phyloP scores from a whole-genome alignment of 2,329 filamentous ascomycete species.

The Ophiocordyceps camponoti-saundersi region DNA sequence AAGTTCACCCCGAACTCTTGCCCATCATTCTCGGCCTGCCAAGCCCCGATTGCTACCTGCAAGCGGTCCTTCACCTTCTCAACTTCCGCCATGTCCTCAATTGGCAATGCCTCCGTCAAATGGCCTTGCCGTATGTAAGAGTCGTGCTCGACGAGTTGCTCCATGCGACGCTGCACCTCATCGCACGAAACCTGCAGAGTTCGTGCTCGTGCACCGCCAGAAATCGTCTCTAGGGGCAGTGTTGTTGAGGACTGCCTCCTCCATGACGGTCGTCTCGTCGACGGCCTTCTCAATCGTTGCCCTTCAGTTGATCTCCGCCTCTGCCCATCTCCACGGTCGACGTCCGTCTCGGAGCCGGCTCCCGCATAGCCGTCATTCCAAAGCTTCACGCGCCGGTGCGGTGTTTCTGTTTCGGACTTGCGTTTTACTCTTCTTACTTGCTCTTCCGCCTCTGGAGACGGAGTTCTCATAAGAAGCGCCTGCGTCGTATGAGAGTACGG shows the following conservation, averaged over 20 bases:
- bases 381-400: background rate
- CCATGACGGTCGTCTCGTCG: constrained; percentile 7
- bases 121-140: constrained; percentile 1
- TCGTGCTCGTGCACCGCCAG: constrained; percentile 4
- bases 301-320: background rate
- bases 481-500: constrained; percentile 1
- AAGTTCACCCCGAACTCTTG: constrained; percentile 8
- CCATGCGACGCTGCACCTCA: constrained; percentile 3
- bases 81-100: constrained; percentile 10
- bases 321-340: background rate
- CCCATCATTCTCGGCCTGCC: constrained; percentile 5
- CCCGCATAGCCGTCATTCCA: background rate
- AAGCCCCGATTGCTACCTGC: constrained; percentile 6
- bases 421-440: background rate
- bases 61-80: constrained; percentile 7
- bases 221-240: constrained; percentile 11
- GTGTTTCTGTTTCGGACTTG: background rate
- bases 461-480: constrained; percentile 1
- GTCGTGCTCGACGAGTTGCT: constrained; percentile 3
- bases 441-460: background rate
- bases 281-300: background rate
- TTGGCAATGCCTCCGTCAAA: constrained; percentile 4
- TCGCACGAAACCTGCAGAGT: background rate
- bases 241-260: constrained; percentile 1
- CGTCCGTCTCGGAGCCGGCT: background rate